Base-by-base conservation (phyloP, 352 stramenopile species). In the Phytophthora parvispora region DNA sequence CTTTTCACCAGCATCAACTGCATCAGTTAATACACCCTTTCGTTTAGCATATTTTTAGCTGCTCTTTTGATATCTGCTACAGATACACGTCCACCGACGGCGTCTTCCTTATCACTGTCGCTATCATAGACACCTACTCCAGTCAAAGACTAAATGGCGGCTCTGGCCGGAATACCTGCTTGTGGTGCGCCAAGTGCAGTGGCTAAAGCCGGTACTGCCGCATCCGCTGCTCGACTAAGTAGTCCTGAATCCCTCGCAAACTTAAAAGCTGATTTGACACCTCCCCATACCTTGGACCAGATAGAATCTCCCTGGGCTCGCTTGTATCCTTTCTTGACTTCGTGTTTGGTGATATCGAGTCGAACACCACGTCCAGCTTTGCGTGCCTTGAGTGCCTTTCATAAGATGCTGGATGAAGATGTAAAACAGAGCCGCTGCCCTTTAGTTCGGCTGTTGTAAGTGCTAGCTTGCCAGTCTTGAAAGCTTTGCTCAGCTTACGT, bases 201-300 rank as follows among this genome's bases (percentile, higher is more conserved):
- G n/a, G 67, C 53, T 5, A 60, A 2, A 6, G 67, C 54, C 0
- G 45, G 54, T 6, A 64, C 45, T 3, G 60, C 67, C 0, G 25
- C n/a, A 16, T 67, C 60, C 0, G 24, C 29, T 9, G 20, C 48
- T 2, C 45, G 45, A 2, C 0, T 34, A 0, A 68, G 10, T 7
- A 67, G 0, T 32, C 65, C 65, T 7, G 31, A 48, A 36, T 67
- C 34, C 7, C 67, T 73, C 16, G 51, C 65, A 8, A 57, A 73
- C 8, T 67, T 67, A 2, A 68, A 68, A 0, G 28, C 67, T 0
- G 43, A 64, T 43, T 74, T 74, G 29, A 69, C 66, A 0, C 52
- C 57, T 28, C 47, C 34, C 65, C 65, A 64, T 0, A 73, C 47
- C 18, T 63, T 72, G 9, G 31, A 8, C 40, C 61, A 75, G 32